Base-by-base conservation (phyloP, 495 filamentous ascomycete species). In the Aspergillus carlsbadensis region DNA sequence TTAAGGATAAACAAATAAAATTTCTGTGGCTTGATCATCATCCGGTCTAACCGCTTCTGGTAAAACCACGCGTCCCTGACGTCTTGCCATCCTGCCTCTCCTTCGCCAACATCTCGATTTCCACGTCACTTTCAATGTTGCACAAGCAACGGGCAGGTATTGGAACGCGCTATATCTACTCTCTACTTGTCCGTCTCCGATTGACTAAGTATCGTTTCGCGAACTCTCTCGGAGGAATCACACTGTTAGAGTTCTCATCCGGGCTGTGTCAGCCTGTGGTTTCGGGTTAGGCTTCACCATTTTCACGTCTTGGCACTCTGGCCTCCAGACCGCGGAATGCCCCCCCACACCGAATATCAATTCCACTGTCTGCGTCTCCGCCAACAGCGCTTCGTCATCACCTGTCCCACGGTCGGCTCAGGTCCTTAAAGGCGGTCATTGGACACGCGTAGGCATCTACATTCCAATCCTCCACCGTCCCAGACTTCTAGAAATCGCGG, bases 391-490 rank as follows among this genome's bases (percentile, higher is more conserved):
- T 17, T 29, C 26, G 26, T 29, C 26, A 29, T 29, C 26, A 1
- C 26, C 8, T 29, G 26, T 29, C 26, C 26, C 26, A 29, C 26
- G 26, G 26, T 29, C 26, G 26, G 26, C 26, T 29, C 26, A 29
- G 26, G 26, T 29, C 26, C 26, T 4, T 3, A 29, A 29, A 29
- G 4, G 8, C 26, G 8, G 26, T 8, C 26, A 29, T 29, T 29
- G 26, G 26, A 29, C 26, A 4, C 26, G 8, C 26, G 26, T 87
- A 90, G 10, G 87, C 83, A 58, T 87, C 85, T 6, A 70, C 74
- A 63, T 85, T 83, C 33, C 71, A 11, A 68, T 63, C 11, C 45
- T 24, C 45, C 45, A 48, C 45, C 29, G n/a, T 29, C 8, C 26
- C 26, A 29, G 8, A 29, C 26, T 29, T 29, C 26, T 29, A 29